Evolutionary conservation across 75 land plant species (phyloP).

Genomic region (Cupressus sempervirens): DNA sequence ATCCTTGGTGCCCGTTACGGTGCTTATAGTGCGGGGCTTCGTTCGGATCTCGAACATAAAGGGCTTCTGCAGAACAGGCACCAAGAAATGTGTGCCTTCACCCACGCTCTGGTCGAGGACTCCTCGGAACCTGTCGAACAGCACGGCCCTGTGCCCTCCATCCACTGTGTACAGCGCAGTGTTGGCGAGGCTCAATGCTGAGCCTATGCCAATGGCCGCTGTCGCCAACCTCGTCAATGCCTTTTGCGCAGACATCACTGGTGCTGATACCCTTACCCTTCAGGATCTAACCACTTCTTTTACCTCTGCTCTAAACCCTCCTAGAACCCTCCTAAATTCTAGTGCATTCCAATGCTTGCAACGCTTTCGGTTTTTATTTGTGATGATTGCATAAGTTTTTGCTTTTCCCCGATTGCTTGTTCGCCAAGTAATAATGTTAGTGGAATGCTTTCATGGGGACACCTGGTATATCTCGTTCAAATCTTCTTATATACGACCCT

Average conservation of each 20-base stretch:
- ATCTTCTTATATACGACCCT: too few relatives aligned
- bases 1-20: slow-evolving; percentile 94
- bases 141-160: slow-evolving; percentile 86
- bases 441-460: too few relatives aligned
- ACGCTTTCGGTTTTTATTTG: too few relatives aligned
- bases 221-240: slow-evolving; percentile 16
- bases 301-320: neutral
- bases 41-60: slow-evolving; percentile 86
- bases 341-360: too few relatives aligned
- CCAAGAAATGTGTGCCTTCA: slow-evolving; percentile 85
- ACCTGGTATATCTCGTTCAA: too few relatives aligned
- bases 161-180: slow-evolving; percentile 89
- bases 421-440: too few relatives aligned
- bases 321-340: neutral
- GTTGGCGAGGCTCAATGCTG: slow-evolving; percentile 42
- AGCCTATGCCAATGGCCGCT: slow-evolving; percentile 64
- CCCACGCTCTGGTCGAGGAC: slow-evolving; percentile 65
- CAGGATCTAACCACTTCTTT: neutral
- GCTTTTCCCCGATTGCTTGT: too few relatives aligned
- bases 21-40: slow-evolving; percentile 72
- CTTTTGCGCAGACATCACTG: slow-evolving; percentile 17
- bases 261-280: neutral
- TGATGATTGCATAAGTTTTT: too few relatives aligned
- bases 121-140: slow-evolving; percentile 90
- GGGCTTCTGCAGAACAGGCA: slow-evolving; percentile 86